Conservation (phyloP, 345 rosid genomes). For the Rhizophora apiculata region DNA sequence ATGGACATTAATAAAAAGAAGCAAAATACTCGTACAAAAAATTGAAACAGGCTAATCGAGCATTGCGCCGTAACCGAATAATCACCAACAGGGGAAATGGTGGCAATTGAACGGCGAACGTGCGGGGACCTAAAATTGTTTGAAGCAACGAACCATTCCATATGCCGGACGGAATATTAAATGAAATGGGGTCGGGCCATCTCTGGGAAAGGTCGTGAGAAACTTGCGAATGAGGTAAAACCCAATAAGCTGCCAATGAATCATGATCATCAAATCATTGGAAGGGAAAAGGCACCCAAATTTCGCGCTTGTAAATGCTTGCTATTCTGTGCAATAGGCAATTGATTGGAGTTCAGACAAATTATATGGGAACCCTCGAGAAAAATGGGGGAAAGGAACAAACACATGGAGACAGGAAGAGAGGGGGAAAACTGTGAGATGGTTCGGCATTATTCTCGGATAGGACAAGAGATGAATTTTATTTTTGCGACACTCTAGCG, state of each 20-base stretch:
- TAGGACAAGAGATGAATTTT: no score
- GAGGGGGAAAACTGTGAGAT: no score
- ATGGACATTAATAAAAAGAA: no score
- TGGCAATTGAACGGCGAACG: background rate
- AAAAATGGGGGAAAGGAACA: no score
- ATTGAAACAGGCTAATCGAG: no score
- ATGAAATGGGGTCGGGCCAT: constrained; percentile 23
- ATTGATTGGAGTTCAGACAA: no score
- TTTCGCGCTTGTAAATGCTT: background rate
- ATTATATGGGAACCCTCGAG: no score
- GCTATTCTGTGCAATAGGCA: no score
- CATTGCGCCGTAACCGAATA: background rate
- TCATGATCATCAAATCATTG: constrained; percentile 13
- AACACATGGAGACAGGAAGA: no score
- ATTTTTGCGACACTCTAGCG: no score
- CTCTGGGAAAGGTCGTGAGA: background rate
- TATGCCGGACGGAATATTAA: constrained; percentile 14
- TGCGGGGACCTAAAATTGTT: background rate
- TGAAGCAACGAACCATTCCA: background rate
- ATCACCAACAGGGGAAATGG: background rate
- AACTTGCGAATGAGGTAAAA: constrained; percentile 16
- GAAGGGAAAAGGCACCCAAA: background rate
- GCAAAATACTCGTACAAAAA: no score
- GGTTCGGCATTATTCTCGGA: no score
- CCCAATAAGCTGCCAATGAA: background rate